Evolutionary conservation across 129 eudicot genomes (phyloP).

Genomic region (Tagetes patula): DNA sequence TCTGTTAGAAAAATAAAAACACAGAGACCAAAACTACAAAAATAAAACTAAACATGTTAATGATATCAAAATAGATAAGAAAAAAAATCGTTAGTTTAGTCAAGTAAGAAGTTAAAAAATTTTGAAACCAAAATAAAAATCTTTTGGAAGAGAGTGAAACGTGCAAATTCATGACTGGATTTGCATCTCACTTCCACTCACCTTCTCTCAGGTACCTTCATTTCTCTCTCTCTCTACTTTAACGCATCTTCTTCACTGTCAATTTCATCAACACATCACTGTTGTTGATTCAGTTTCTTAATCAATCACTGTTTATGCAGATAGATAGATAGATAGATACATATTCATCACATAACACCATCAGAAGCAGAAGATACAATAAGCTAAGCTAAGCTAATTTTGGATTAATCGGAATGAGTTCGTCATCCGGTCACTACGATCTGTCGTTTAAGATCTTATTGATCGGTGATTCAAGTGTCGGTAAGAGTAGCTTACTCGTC

Average conservation of each 20-base stretch:
- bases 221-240: conserved; percentile 21
- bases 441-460: conserved; percentile 89
- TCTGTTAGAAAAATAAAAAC: too few relatives aligned
- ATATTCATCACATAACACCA: too few relatives aligned
- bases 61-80: not conserved
- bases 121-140: too few relatives aligned
- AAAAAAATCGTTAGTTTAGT: not conserved
- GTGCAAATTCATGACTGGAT: conserved; percentile 14
- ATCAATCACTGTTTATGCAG: conserved; percentile 6
- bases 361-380: too few relatives aligned
- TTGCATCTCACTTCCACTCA: conserved; percentile 34
- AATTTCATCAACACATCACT: conserved; percentile 14
- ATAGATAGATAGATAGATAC: not conserved
- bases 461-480: conserved; percentile 96
- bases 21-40: too few relatives aligned
- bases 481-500: conserved; percentile 89
- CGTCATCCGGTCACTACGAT: conserved; percentile 73
- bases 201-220: conserved; percentile 23
- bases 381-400: not conserved
- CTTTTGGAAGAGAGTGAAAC: conserved; percentile 12
- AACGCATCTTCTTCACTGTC: not conserved
- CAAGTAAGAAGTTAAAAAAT: too few relatives aligned
- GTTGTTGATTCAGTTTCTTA: not conserved
- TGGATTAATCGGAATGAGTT: conserved; percentile 38
- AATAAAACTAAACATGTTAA: too few relatives aligned